phyloP scores from a whole-genome alignment of 2,329 filamentous ascomycete genomes.

The Colletotrichum cereale region DNA sequence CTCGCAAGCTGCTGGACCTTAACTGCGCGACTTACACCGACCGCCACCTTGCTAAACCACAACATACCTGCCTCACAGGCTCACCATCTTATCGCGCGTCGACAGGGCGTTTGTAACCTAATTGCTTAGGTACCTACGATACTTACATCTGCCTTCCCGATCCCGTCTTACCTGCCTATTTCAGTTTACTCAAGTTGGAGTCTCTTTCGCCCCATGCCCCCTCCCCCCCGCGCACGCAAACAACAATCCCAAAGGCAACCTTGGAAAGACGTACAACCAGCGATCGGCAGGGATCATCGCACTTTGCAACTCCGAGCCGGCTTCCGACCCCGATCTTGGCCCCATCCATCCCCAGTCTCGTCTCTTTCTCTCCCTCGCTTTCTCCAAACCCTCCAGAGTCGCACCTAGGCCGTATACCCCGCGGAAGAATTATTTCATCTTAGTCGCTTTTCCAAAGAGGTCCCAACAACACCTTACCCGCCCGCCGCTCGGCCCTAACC shows the following conservation, averaged over 20 bases:
- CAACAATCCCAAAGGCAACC: background rate
- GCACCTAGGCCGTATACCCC: constrained; percentile 6
- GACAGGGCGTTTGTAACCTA: background rate
- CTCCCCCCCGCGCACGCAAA: background rate
- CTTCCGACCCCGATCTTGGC: constrained; percentile 35
- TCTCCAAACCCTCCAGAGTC: background rate
- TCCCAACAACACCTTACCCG: background rate
- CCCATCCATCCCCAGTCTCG: constrained; percentile 4
- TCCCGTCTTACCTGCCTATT: background rate
- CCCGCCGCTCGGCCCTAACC: background rate
- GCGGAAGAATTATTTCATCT: constrained; percentile 7
- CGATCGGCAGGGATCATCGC: constrained; percentile 30
- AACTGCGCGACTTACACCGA: background rate
- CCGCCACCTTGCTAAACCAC: background rate
- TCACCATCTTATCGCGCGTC: background rate
- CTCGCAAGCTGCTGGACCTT: background rate
- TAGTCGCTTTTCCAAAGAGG: background rate
- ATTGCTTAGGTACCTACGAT: background rate
- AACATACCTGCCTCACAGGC: background rate
- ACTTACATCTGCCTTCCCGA: background rate
- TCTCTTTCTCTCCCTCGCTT: background rate
- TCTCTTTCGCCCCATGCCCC: background rate
- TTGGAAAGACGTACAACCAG: constrained; percentile 14
- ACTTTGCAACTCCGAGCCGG: constrained; percentile 28
- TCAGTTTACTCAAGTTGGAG: background rate